Conservation (phyloP, 1,284 basidiomycete genomes). For the Ganoderma multipileum region DNA sequence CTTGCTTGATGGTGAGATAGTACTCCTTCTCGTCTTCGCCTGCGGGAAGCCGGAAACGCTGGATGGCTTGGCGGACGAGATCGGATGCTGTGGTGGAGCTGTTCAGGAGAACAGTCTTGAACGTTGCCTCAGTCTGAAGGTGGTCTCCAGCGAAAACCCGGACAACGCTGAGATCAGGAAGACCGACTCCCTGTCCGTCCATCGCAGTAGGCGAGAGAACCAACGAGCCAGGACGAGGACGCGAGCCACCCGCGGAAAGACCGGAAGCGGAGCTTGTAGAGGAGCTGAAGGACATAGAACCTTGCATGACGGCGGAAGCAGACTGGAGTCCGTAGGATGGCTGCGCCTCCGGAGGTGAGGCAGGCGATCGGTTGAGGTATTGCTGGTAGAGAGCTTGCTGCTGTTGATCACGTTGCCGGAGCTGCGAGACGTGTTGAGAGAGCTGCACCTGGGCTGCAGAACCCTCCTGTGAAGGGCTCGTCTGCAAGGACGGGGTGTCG, state of each 20-base stretch:
- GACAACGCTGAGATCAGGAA: conserved; percentile 91
- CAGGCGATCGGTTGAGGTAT: conserved; percentile 83
- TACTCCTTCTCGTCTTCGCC: conserved; percentile 76
- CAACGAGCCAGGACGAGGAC: conserved; percentile 75
- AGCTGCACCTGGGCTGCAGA: conserved; percentile 33
- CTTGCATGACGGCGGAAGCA: conserved; percentile 62
- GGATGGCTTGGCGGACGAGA: conserved; percentile 90
- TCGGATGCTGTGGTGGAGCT: conserved; percentile 84
- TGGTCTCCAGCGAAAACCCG: conserved; percentile 93
- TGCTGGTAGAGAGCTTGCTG: conserved; percentile 90
- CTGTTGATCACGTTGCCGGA: conserved; percentile 88
- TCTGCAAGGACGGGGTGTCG: neutral
- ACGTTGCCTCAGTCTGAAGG: conserved; percentile 91
- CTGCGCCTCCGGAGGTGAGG: conserved; percentile 74
- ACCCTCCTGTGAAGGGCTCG: conserved; percentile 15
- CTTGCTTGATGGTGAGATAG: conserved; percentile 91
- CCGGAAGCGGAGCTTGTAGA: conserved; percentile 46
- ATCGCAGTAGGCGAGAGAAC: conserved; percentile 66
- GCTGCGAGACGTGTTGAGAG: conserved; percentile 61
- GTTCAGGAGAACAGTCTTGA: conserved; percentile 96
- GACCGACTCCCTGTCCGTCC: conserved; percentile 66
- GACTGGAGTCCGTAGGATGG: conserved; percentile 75
- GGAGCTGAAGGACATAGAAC: conserved; percentile 50
- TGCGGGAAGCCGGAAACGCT: conserved; percentile 85
- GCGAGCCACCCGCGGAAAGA: conserved; percentile 47